These are phyloP conservation scores for Spizellomyces sp. DNA, from an alignment of 192 early-diverging fungal genomes.

Conservation along the genomic window DNA sequence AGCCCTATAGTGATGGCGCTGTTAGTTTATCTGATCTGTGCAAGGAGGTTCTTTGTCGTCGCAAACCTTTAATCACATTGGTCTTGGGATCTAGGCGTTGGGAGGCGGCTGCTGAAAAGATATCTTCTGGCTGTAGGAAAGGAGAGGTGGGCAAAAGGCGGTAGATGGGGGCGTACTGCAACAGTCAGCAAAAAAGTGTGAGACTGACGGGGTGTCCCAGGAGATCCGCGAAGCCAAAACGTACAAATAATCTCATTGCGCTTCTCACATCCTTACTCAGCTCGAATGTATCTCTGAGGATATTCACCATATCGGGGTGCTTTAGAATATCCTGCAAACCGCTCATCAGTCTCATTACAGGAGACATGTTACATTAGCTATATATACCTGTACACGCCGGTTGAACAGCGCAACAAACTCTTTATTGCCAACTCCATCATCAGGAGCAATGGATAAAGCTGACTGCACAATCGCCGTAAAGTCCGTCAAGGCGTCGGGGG, in stretches of 20 bases:
- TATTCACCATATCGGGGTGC: not conserved
- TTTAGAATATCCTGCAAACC: constrained; percentile 11
- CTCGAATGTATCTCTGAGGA: constrained; percentile 22
- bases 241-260: constrained; percentile 35
- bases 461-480: constrained; percentile 60
- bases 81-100: constrained; percentile 45
- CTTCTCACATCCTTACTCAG: constrained; percentile 19
- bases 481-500: constrained; percentile 54
- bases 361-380: not conserved
- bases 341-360: not conserved
- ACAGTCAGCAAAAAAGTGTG: too few species aligned
- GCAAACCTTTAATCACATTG: too few species aligned
- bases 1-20: constrained; percentile 48
- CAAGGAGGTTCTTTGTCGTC: not conserved
- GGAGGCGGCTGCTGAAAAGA: not conserved
- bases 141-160: not conserved
- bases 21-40: not conserved
- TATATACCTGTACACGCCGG: constrained; percentile 4
- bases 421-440: constrained; percentile 6
- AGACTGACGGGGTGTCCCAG: too few species aligned
- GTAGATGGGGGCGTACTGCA: not conserved
- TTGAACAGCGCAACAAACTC: constrained; percentile 30
- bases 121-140: not conserved
- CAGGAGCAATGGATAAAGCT: constrained; percentile 36
- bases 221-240: not conserved